phyloP scores from a whole-genome alignment of 148 eudicot species.

The Simmondsia chinensis region DNA sequence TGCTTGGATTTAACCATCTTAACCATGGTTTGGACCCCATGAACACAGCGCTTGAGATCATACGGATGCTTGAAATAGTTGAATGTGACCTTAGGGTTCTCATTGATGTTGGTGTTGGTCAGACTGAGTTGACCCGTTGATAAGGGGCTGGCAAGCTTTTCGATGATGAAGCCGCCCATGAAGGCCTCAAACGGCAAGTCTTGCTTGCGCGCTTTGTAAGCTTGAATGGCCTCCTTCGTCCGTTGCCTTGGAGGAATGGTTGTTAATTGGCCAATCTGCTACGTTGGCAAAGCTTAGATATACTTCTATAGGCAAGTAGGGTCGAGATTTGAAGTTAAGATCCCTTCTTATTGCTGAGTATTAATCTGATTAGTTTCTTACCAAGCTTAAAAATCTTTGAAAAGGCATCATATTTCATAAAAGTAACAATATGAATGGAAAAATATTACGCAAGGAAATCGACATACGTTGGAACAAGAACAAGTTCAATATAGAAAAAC shows the following conservation, averaged over 20 bases:
- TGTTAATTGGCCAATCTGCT: slow-evolving; percentile 86
- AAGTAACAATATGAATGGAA: too few species aligned
- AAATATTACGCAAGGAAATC: too few species aligned
- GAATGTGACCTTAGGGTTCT: slow-evolving; percentile 75
- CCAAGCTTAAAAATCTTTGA: too few species aligned
- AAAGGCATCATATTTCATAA: too few species aligned
- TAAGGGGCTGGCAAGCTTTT: slow-evolving; percentile 55
- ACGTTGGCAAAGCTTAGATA: not conserved
- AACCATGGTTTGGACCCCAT: slow-evolving; percentile 51
- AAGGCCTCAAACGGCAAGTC: slow-evolving; percentile 72
- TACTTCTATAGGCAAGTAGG: not conserved
- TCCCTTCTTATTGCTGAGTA: too few species aligned
- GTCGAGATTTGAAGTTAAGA: too few species aligned
- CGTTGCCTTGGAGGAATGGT: slow-evolving; percentile 89
- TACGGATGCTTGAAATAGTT: slow-evolving; percentile 82
- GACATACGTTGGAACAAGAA: too few species aligned
- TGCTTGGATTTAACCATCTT: slow-evolving; percentile 37
- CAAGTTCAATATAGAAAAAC: too few species aligned
- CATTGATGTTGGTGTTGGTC: slow-evolving; percentile 37
- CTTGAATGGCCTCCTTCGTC: slow-evolving; percentile 55
- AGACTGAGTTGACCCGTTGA: slow-evolving; percentile 62
- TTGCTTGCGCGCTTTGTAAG: slow-evolving; percentile 35
- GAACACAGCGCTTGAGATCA: slow-evolving; percentile 53
- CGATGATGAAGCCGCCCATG: slow-evolving; percentile 78
- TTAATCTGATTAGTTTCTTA: too few species aligned